A percentile compares a stretch with the other conserved stretches of the same genome.
Conservation (phyloP, 139 green algal genomes). For the Asterochloris erici region DNA sequence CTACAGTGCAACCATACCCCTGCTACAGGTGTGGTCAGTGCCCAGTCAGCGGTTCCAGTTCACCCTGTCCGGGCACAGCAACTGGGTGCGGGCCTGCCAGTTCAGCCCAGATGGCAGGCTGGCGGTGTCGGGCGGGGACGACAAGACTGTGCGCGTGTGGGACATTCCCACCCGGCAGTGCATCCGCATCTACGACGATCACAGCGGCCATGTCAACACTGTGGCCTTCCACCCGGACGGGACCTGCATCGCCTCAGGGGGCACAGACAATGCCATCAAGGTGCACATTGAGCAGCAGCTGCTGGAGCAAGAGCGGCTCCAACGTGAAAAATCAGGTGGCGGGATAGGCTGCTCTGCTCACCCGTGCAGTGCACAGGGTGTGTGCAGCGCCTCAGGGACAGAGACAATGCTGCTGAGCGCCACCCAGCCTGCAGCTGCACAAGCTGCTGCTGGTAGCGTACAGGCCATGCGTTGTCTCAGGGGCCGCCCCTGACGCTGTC, state of each 20-base stretch:
- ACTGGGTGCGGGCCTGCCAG: constrained; percentile 80
- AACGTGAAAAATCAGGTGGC: no score
- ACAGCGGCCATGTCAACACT: constrained; percentile 46
- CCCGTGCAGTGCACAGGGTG: constrained; percentile 56
- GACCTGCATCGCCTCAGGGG: constrained; percentile 67
- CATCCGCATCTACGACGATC: constrained; percentile 67
- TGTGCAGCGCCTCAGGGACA: constrained; percentile 64
- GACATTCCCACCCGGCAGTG: constrained; percentile 64
- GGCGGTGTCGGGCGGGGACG: constrained; percentile 75
- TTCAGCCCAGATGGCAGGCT: constrained; percentile 75
- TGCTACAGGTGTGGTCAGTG: constrained; percentile 74
- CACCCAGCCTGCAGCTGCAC: no score
- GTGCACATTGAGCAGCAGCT: background rate
- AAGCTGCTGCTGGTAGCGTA: no score
- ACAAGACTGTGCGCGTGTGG: constrained; percentile 79
- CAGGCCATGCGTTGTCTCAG: no score
- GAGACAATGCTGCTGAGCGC: constrained; percentile 68
- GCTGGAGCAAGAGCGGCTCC: no score
- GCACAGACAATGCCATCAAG: constrained; percentile 72
- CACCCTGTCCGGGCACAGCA: constrained; percentile 78
- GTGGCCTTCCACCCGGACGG: constrained; percentile 84
- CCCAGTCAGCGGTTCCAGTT: constrained; percentile 73
- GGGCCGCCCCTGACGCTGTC: no score
- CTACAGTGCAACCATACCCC: no score
- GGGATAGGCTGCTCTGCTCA: no score